These are phyloP conservation scores for Pichia sp. DNA, from an alignment of 1,139 yeast genomes.

Conservation along the genomic window DNA sequence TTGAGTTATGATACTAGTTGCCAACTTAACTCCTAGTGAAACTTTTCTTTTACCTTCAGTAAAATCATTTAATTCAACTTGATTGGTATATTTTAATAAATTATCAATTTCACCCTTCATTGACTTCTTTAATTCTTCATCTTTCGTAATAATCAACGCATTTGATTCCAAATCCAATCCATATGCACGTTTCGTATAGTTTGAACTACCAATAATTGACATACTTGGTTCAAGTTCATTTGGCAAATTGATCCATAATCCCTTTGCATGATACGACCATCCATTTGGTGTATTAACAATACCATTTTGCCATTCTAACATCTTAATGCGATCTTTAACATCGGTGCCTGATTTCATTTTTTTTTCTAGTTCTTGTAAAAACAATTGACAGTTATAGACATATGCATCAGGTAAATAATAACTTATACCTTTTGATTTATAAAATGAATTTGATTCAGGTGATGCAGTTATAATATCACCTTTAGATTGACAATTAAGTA, in stretches of 20 bases:
- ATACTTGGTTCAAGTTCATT: slow-evolving; percentile 54
- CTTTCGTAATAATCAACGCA: slow-evolving; percentile 69
- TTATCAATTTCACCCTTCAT: slow-evolving; percentile 63
- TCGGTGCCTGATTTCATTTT: slow-evolving; percentile 18
- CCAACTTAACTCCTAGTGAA: slow-evolving; percentile 53
- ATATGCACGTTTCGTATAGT: slow-evolving; percentile 87
- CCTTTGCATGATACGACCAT: slow-evolving; percentile 99
- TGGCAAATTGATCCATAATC: slow-evolving; percentile 76
- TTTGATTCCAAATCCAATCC: slow-evolving; percentile 83
- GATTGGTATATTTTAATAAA: slow-evolving; percentile 46
- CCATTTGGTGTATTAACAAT: slow-evolving; percentile 74
- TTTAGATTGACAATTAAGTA: slow-evolving; percentile 52
- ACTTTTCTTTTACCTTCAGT: slow-evolving; percentile 51
- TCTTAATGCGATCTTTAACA: slow-evolving; percentile 43
- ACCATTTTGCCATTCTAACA: slow-evolving; percentile 86
- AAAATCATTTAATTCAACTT: slow-evolving; percentile 50
- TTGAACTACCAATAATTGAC: slow-evolving; percentile 86
- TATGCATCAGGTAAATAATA: slow-evolving; percentile 84
- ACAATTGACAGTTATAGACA: slow-evolving; percentile 64
- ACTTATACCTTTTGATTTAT: slow-evolving; percentile 75
- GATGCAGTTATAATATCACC: slow-evolving; percentile 86
- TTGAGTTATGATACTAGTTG: slow-evolving; percentile 59
- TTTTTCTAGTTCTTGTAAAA: slow-evolving; percentile 43
- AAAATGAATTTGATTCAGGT: slow-evolving; percentile 90
- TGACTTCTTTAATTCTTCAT: slow-evolving; percentile 46